Percentiles rank a stretch among this genome's conserved stretches.
Evolutionary conservation across 208 protist species (phyloP).

Genomic region (Acanthamoeba lugdunensis): DNA sequence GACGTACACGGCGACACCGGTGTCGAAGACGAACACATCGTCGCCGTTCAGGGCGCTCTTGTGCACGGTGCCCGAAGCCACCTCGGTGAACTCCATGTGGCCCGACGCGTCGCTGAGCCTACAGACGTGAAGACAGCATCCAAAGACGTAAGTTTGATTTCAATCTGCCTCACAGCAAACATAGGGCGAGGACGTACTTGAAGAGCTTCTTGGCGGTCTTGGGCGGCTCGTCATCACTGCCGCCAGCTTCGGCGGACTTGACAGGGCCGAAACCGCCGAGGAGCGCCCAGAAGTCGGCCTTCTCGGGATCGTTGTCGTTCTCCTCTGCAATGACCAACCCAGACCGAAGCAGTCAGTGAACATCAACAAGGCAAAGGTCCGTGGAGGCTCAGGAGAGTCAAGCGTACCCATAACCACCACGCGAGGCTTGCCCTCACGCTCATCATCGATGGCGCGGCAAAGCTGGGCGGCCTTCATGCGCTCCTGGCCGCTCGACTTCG

Average conservation of each 20-base stretch:
- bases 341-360: not conserved
- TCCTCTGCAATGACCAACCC: not conserved
- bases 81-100: slow-evolving; percentile 8
- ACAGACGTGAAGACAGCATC: too few relatives aligned
- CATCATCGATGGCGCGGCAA: slow-evolving; percentile 75
- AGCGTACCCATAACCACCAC: slow-evolving; percentile 8
- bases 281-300: slow-evolving; percentile 52
- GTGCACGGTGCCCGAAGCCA: not conserved
- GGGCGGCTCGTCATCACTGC: not conserved
- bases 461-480: slow-evolving; percentile 78
- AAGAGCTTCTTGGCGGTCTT: slow-evolving; percentile 69
- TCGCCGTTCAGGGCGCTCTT: slow-evolving; percentile 22
- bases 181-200: not conserved
- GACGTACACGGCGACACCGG: slow-evolving; percentile 75
- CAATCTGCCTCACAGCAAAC: too few relatives aligned
- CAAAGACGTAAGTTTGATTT: not conserved
- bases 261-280: slow-evolving; percentile 20
- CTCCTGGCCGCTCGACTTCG: slow-evolving; percentile 75
- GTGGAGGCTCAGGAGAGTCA: not conserved
- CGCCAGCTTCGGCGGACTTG: slow-evolving; percentile 53
- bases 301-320: slow-evolving; percentile 2
- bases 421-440: slow-evolving; percentile 61
- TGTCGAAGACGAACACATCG: slow-evolving; percentile 79
- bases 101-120: slow-evolving; percentile 63
- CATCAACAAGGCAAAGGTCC: not conserved